Evolutionary conservation across 352 stramenopile genomes (phyloP).

Genomic region (Pythium graminicola): DNA sequence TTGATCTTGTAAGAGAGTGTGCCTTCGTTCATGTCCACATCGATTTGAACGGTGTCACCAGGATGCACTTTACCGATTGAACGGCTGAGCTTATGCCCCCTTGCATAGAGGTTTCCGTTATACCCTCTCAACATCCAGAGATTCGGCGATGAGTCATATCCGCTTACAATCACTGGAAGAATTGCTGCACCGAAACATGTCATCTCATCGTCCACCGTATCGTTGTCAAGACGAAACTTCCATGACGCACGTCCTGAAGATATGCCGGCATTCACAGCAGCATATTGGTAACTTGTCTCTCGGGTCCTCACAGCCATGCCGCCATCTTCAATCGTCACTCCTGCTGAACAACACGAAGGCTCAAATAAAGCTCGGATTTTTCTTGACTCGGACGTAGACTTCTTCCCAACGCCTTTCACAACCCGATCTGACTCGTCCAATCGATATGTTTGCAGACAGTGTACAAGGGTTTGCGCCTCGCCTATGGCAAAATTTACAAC

Average conservation of each 20-base stretch:
- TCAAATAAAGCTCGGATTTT: slow-evolving; percentile 78
- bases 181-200: slow-evolving; percentile 89
- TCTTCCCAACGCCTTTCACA: slow-evolving; percentile 32
- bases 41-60: slow-evolving; percentile 80
- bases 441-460: slow-evolving; percentile 44
- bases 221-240: slow-evolving; percentile 84
- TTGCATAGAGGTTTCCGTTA: slow-evolving; percentile 88
- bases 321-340: slow-evolving; percentile 72
- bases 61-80: slow-evolving; percentile 87
- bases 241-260: slow-evolving; percentile 73
- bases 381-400: slow-evolving; percentile 48
- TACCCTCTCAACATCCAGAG: slow-evolving; percentile 91
- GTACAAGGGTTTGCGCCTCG: slow-evolving; percentile 35
- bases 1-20: slow-evolving; percentile 89
- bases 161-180: slow-evolving; percentile 79
- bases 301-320: slow-evolving; percentile 67
- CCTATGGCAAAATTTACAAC: slow-evolving; percentile 39
- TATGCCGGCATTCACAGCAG: slow-evolving; percentile 73
- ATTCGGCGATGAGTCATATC: slow-evolving; percentile 87
- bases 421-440: slow-evolving; percentile 34
- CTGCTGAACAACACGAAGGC: slow-evolving; percentile 63
- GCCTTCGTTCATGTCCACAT: slow-evolving; percentile 85
- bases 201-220: slow-evolving; percentile 89
- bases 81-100: slow-evolving; percentile 78
- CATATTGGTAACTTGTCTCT: slow-evolving; percentile 87